Evolutionary conservation across 345 rosid species (phyloP).

Genomic region (Arabidopsis suecica): DNA sequence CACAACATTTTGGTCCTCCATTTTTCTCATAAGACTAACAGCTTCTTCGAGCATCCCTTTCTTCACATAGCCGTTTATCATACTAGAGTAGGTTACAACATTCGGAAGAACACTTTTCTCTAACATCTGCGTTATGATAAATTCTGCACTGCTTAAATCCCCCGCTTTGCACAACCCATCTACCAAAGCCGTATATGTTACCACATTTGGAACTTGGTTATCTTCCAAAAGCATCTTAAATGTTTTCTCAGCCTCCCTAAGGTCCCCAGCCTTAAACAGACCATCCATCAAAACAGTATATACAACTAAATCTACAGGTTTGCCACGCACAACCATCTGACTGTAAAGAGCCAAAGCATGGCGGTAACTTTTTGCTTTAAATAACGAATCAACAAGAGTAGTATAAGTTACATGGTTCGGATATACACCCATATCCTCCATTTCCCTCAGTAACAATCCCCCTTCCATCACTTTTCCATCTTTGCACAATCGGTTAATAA

Average conservation of each 20-base stretch:
- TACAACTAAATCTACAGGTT: constrained; percentile 71
- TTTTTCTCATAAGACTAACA: constrained; percentile 56
- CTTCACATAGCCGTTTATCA: constrained; percentile 73
- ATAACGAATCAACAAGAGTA: constrained; percentile 67
- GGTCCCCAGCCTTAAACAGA: constrained; percentile 70
- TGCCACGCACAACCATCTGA: constrained; percentile 80
- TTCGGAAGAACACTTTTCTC: constrained; percentile 57
- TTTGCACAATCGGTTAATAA: constrained; percentile 75
- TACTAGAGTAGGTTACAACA: constrained; percentile 67
- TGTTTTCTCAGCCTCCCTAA: constrained; percentile 62
- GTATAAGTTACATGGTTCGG: constrained; percentile 75
- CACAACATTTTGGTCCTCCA: constrained; percentile 54
- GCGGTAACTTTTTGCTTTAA: constrained; percentile 59
- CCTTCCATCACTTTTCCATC: constrained; percentile 65
- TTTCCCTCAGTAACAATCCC: constrained; percentile 62
- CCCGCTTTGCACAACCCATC: constrained; percentile 79
- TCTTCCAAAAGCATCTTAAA: constrained; percentile 55
- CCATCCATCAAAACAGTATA: constrained; percentile 83
- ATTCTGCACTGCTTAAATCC: constrained; percentile 61
- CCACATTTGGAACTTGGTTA: constrained; percentile 56
- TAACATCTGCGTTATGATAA: constrained; percentile 63
- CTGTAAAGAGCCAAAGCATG: constrained; percentile 72
- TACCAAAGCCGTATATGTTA: constrained; percentile 73
- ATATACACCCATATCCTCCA: constrained; percentile 68
- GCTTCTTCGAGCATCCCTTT: constrained; percentile 79